These are phyloP conservation scores for Stachybotrys chlorohalonatus DNA, from an alignment of 2,329 filamentous ascomycete genomes.

Conservation along the genomic window DNA sequence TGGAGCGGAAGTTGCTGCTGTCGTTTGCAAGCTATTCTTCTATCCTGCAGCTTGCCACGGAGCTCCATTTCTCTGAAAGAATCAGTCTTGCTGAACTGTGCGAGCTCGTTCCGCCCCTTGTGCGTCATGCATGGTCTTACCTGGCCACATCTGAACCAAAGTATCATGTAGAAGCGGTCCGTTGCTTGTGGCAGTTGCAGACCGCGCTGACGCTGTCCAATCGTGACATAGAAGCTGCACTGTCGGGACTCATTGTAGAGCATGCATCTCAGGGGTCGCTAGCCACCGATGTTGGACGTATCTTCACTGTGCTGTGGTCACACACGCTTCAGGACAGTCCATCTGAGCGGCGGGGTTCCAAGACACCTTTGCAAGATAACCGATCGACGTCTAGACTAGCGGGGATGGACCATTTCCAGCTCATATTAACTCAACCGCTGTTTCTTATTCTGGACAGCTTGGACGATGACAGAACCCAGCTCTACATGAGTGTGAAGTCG, in stretches of 20 bases:
- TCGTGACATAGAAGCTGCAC: slow-evolving; percentile 71
- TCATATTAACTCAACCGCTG: slow-evolving; percentile 71
- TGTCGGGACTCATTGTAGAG: slow-evolving; percentile 59
- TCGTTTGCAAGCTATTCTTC: slow-evolving; percentile 50
- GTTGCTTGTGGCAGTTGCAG: slow-evolving; percentile 80
- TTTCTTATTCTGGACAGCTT: slow-evolving; percentile 76
- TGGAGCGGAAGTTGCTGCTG: slow-evolving; percentile 28
- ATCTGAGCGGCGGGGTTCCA: slow-evolving; percentile 41
- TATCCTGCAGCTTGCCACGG: slow-evolving; percentile 46
- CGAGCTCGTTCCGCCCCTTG: slow-evolving; percentile 57
- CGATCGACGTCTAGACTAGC: slow-evolving; percentile 32
- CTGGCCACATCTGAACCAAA: slow-evolving; percentile 78
- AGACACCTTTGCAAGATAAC: slow-evolving; percentile 27
- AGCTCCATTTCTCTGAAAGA: slow-evolving; percentile 44
- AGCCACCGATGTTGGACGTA: slow-evolving; percentile 53
- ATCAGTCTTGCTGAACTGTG: slow-evolving; percentile 45
- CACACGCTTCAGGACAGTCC: slow-evolving; percentile 59
- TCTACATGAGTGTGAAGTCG: slow-evolving; percentile 66
- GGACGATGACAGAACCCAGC: slow-evolving; percentile 60
- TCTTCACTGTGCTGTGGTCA: slow-evolving; percentile 74
- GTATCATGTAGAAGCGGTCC: slow-evolving; percentile 88
- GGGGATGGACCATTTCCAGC: slow-evolving; percentile 55
- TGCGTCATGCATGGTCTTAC: slow-evolving; percentile 68
- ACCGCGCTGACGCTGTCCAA: slow-evolving; percentile 56
- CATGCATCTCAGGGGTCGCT: slow-evolving; percentile 25